Conservation (phyloP, 306 rosid genomes). For the barrel medic (Medicago truncatula) region MtrunA17r5.0-ANR NC_053048.1:34331501-34332000, state of each 20-base stretch:
- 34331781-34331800: constrained; percentile 98
- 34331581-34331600: constrained; percentile 2
- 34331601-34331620: constrained; percentile 26
- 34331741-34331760: constrained; percentile 99
- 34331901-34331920: constrained; percentile 16
- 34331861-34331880: background rate
- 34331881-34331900: background rate
- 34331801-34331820: constrained; percentile 82
- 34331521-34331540: constrained; percentile 5
- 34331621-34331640: constrained; percentile 21
- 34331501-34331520: constrained; percentile 28
- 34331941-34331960: too few species aligned
- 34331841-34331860: constrained; percentile 32
- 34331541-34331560: constrained; percentile 7
- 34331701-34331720: constrained; percentile 97
- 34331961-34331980: too few species aligned
- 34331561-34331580: constrained; percentile 19
- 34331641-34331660: constrained; percentile 29
- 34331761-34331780: constrained; percentile 99
- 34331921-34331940: too few species aligned
- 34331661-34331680: constrained; percentile 50
- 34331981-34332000: too few species aligned
- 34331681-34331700: constrained; percentile 99
- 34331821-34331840: constrained; percentile 13
- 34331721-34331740: constrained; percentile 95